phyloP scores from a whole-genome alignment of 2,329 filamentous ascomycete genomes.

The Diaporthe sp. region DNA sequence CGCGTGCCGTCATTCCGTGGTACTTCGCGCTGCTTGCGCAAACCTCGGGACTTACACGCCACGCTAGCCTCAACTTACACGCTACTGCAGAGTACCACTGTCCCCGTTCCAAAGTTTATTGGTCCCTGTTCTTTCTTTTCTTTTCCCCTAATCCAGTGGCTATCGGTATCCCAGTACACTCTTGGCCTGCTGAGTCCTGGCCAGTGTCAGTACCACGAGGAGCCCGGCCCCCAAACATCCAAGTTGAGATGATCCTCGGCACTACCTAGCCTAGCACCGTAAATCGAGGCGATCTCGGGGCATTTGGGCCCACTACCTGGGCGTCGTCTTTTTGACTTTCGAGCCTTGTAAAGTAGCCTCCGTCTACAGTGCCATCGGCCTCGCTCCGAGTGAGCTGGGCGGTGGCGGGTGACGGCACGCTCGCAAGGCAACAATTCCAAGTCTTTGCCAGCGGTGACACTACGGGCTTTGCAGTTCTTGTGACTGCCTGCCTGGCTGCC shows the following conservation, averaged over 20 bases:
- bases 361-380: slow-evolving; percentile 29
- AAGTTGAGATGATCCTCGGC: slow-evolving; percentile 13
- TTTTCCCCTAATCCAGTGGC: neutral
- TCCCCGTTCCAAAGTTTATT: neutral
- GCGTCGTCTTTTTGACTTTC: neutral
- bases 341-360: slow-evolving; percentile 7
- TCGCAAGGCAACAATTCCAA: slow-evolving; percentile 6
- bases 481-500: slow-evolving; percentile 5
- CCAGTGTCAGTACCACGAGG: neutral
- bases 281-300: neutral
- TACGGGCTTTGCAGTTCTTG: slow-evolving; percentile 3
- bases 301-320: neutral
- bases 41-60: neutral
- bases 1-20: slow-evolving; percentile 27
- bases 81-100: slow-evolving; percentile 7
- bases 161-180: neutral
- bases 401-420: neutral
- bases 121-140: neutral
- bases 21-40: slow-evolving; percentile 9
- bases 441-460: neutral
- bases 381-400: neutral
- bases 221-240: neutral
- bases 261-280: neutral
- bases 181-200: neutral
- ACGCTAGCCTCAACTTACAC: neutral